Percentiles rank a stretch among this genome's conserved stretches.
These are phyloP conservation scores for Peronosclerospora sorghi DNA, from an alignment of 352 stramenopile genomes.

Conservation along the genomic window DNA sequence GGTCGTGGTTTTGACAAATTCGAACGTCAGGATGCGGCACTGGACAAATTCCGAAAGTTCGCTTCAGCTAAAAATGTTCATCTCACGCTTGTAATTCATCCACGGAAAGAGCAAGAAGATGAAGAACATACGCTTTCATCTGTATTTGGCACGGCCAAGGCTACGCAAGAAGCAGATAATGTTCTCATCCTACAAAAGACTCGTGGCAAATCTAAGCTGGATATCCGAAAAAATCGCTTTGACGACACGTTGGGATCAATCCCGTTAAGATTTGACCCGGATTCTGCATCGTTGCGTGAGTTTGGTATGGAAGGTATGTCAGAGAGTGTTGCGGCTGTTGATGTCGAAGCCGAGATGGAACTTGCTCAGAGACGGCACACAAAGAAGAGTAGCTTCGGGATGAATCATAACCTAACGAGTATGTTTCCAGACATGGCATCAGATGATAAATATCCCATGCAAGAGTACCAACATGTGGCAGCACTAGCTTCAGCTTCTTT, in stretches of 20 bases:
- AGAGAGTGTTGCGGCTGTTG: slow-evolving; percentile 53
- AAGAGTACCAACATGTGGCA: slow-evolving; percentile 17
- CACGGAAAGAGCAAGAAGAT: slow-evolving; percentile 96
- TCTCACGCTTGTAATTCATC: slow-evolving; percentile 97
- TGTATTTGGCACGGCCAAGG: slow-evolving; percentile 97
- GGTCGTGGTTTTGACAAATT: slow-evolving; percentile 83
- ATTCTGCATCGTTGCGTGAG: slow-evolving; percentile 55
- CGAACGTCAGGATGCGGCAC: slow-evolving; percentile 84
- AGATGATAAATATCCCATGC: slow-evolving; percentile 3
- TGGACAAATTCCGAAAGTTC: slow-evolving; percentile 96
- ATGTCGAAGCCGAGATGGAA: slow-evolving; percentile 70
- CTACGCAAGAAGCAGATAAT: slow-evolving; percentile 98
- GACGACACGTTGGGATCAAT: slow-evolving; percentile 87
- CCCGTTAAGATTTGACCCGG: slow-evolving; percentile 71
- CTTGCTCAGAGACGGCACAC: slow-evolving; percentile 49
- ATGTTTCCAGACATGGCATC: slow-evolving; percentile 1
- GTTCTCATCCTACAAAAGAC: slow-evolving; percentile 97
- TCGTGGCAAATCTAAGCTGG: slow-evolving; percentile 85
- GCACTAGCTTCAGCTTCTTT: slow-evolving; percentile 6
- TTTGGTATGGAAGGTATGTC: slow-evolving; percentile 54
- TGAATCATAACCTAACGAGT: slow-evolving; percentile 4
- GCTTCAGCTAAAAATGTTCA: slow-evolving; percentile 97
- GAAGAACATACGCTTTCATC: slow-evolving; percentile 88
- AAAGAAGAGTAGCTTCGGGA: slow-evolving; percentile 18
- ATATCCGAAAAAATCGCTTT: slow-evolving; percentile 95